Evolutionary conservation across 306 rosid genomes (phyloP).

Genomic region (Luffa acutangula): DNA sequence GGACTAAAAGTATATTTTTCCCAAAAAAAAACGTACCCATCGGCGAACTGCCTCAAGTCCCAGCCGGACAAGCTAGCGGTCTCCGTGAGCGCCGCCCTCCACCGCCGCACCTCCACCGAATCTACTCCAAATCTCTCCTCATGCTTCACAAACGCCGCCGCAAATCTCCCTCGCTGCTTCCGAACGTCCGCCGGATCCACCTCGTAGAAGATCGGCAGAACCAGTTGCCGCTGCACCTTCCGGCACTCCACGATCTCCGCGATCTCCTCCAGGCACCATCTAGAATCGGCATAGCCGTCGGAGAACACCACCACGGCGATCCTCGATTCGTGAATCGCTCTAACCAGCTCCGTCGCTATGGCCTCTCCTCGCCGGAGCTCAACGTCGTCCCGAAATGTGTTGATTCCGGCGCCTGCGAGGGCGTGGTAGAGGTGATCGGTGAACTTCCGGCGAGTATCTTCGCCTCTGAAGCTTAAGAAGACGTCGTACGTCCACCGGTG

Average conservation of each 20-base stretch:
- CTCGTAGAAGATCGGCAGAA: conserved; percentile 2
- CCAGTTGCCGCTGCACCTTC: background rate
- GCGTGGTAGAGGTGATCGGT: background rate
- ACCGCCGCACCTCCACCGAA: background rate
- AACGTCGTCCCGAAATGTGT: background rate
- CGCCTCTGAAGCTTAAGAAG: background rate
- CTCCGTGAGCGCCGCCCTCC: conserved; percentile 10
- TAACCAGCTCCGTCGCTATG: background rate
- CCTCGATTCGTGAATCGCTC: background rate
- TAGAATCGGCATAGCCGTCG: conserved; percentile 17
- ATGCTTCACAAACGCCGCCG: background rate
- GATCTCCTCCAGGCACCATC: conserved; percentile 34
- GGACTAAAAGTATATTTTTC: no score
- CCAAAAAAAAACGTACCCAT: background rate
- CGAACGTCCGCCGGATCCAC: conserved; percentile 16
- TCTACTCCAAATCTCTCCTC: background rate
- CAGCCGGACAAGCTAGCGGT: conserved; percentile 10
- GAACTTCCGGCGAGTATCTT: background rate
- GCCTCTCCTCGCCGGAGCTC: background rate
- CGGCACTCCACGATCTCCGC: conserved; percentile 15
- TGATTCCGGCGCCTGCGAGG: background rate
- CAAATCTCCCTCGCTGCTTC: conserved; percentile 6
- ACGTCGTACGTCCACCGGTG: background rate
- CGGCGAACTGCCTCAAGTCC: background rate
- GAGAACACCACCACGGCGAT: conserved; percentile 20